Percentiles rank a stretch among this genome's conserved stretches.
Evolutionary conservation across 2,329 filamentous ascomycete species (phyloP).

Genomic region (Cordyceps pruinosa): DNA sequence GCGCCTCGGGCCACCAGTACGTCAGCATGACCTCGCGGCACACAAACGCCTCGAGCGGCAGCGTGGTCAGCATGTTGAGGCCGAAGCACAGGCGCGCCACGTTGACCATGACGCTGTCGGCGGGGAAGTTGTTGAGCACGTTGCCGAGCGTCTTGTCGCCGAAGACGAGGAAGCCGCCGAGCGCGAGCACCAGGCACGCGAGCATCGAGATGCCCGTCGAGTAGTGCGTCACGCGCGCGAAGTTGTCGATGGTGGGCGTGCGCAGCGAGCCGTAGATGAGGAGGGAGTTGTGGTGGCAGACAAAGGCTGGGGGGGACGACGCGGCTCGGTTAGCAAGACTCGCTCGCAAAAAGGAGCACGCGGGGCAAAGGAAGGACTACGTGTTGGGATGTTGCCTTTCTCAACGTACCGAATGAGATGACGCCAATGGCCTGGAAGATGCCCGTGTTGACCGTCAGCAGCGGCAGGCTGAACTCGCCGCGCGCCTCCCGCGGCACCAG

Average conservation of each 20-base stretch:
- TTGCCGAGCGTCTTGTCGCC: conserved; percentile 89
- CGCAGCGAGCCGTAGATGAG: conserved; percentile 94
- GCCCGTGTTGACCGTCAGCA: conserved; percentile 75
- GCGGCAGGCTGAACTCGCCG: conserved; percentile 61
- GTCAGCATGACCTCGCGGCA: conserved; percentile 94
- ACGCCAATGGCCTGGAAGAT: conserved; percentile 96
- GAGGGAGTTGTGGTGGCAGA: conserved; percentile 88
- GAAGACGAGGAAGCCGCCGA: conserved; percentile 87
- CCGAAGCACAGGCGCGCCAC: conserved; percentile 92
- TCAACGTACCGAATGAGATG: conserved; percentile 88
- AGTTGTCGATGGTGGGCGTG: conserved; percentile 92
- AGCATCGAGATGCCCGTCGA: conserved; percentile 84
- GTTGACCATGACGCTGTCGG: conserved; percentile 88
- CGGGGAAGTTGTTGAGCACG: conserved; percentile 94
- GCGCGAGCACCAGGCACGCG: conserved; percentile 83
- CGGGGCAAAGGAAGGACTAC: no score
- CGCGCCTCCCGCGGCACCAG: conserved; percentile 64
- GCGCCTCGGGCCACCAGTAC: conserved; percentile 63
- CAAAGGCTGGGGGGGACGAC: conserved; percentile 50
- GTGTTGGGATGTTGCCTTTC: no score
- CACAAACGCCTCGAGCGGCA: conserved; percentile 94
- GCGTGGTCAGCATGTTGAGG: conserved; percentile 95
- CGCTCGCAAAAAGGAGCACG: no score
- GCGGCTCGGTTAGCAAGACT: no score
- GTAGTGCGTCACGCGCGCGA: conserved; percentile 87